Evolutionary conservation across 768 basidiomycete species (phyloP).

Genomic region (Pleurotus tuoliensis): DNA sequence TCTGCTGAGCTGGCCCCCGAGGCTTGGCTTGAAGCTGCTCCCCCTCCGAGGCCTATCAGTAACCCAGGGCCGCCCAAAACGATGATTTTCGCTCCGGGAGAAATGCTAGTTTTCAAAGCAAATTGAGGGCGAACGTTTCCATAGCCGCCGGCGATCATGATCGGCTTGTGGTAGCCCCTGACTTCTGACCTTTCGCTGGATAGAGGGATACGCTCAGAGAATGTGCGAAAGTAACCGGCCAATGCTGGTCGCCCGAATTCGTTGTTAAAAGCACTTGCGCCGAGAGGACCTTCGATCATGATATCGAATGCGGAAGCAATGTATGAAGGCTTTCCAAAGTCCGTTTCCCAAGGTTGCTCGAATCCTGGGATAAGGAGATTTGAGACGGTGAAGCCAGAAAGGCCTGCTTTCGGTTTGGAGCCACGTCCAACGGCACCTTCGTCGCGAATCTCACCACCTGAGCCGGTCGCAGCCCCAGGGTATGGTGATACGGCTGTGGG

Average conservation of each 20-base stretch:
- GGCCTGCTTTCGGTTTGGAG: conserved; percentile 93
- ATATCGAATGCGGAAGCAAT: conserved; percentile 94
- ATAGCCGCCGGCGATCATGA: conserved; percentile 98
- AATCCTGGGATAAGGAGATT: conserved; percentile 91
- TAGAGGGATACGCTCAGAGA: conserved; percentile 71
- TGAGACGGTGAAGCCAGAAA: conserved; percentile 89
- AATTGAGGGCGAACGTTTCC: conserved; percentile 88
- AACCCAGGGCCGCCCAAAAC: conserved; percentile 95
- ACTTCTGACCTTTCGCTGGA: conserved; percentile 52
- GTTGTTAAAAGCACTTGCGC: conserved; percentile 95
- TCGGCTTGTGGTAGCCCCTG: conserved; percentile 98
- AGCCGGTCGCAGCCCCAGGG: conserved; percentile 98
- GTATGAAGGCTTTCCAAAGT: conserved; percentile 86
- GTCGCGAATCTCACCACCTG: conserved; percentile 97
- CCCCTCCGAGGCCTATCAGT: conserved; percentile 95
- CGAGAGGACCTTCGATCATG: conserved; percentile 95
- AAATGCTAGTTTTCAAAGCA: conserved; percentile 74
- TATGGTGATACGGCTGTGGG: conserved; percentile 98
- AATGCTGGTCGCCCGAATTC: conserved; percentile 96
- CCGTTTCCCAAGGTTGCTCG: conserved; percentile 93
- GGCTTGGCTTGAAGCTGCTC: conserved; percentile 92
- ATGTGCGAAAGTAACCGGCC: conserved; percentile 93
- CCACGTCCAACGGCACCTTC: conserved; percentile 95
- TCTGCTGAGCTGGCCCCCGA: conserved; percentile 89
- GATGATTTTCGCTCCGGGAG: conserved; percentile 80